A percentile compares a stretch with the other conserved stretches of the same genome.
Conservation (phyloP, 257 asterid genomes). For the Solanum okadae region DNA sequence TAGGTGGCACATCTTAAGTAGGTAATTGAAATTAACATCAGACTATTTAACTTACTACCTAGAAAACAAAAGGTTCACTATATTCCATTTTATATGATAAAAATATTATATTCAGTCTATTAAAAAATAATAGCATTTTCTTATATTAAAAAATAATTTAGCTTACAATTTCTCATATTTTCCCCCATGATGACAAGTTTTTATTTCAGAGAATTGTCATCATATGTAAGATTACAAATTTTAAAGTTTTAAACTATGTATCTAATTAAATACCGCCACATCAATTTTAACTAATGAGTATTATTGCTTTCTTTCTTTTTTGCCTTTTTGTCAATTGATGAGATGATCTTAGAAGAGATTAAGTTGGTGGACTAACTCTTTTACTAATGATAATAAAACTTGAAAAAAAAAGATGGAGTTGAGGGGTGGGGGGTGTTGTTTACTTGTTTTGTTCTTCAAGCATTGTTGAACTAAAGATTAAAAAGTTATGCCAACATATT, state of each 20-base stretch:
- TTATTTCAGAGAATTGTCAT: background rate
- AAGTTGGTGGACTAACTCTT: constrained; percentile 1
- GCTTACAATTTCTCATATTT: background rate
- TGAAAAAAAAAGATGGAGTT: background rate
- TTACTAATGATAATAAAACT: background rate
- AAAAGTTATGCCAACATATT: background rate
- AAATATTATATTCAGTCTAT: background rate
- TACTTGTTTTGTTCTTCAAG: background rate
- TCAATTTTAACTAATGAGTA: background rate
- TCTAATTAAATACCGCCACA: background rate
- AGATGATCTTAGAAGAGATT: background rate
- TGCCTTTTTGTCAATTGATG: background rate
- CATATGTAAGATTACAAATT: background rate
- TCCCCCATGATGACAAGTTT: background rate
- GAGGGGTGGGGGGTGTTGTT: background rate
- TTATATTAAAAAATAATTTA: background rate
- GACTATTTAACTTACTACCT: constrained; percentile 2
- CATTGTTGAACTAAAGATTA: background rate
- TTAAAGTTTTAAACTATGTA: background rate
- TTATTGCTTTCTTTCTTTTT: background rate
- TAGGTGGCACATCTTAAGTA: constrained; percentile 11
- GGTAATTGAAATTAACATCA: background rate
- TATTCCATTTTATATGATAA: background rate
- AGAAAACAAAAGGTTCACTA: background rate
- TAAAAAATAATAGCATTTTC: background rate